Evolutionary conservation across 2,329 filamentous ascomycete genomes (phyloP), one percentile per base, ranked within the genome.

Genomic region (Fusarium aywerte): DNA sequence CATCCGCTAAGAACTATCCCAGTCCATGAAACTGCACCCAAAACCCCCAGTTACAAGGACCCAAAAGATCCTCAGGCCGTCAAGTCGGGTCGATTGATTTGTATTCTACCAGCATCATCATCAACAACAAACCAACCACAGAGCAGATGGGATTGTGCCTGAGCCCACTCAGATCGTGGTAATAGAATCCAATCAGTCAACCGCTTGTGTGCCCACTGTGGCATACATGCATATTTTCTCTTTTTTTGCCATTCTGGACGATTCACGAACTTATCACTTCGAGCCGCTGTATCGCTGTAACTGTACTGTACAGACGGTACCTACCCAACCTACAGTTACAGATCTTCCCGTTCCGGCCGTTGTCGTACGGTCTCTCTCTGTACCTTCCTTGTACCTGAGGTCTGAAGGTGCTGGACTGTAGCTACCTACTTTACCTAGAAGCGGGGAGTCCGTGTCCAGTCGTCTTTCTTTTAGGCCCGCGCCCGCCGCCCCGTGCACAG

Each of bases 401-500:
- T 38, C 45, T 18, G 18, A 25, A 36, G 31, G 21, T 18, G 31
- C 45, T 48, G 21, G 18, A 39, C 20, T 39, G 20, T 18, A 39
- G 20, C 18, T 39, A 39, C 36, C n/a, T 36, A 18, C 33, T 36
- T 36, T 48, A 35, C 31, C 32, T 48, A 38, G 72, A 74, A 74
- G 73, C 73, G 72, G 73, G 73, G 73, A 70, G 70, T 64, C 69
- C 58, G 69, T 62, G 62, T 70, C 69, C 70, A 38, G 33, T 55
- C 58, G 33, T 55, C 58, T 61, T 63, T 69, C 67, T 69, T 70
- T 65, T 69, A 62, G 70, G 65, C 68, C 64, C 69, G 45, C 45
- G 45, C 45, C 45, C 45, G 45, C 45, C 45, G 45, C 45, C 72
- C 71, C 70, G 73, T 74, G 73, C 73, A 74, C 73, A 74, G 73